Conservation (phyloP, 1,284 basidiomycete species). For the Sporisorium sorghi region DNA sequence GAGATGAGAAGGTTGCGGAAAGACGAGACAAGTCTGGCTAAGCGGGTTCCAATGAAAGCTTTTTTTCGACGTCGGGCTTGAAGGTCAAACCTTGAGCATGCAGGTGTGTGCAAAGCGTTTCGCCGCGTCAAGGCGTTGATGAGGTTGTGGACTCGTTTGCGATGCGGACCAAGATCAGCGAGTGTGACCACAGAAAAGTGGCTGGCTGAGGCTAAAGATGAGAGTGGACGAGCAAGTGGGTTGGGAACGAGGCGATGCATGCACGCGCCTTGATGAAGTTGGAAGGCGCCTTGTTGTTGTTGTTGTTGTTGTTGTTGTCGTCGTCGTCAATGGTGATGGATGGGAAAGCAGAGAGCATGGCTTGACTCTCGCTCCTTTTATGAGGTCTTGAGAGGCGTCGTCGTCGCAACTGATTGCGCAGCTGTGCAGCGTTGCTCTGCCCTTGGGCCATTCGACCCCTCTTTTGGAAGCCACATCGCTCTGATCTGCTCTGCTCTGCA, state of each 20-base stretch:
- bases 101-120: neutral
- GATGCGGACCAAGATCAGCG: too few relatives aligned
- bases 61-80: slow-evolving; percentile 4
- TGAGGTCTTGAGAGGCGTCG: slow-evolving; percentile 1
- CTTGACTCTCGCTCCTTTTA: neutral
- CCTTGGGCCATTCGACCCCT: neutral
- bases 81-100: slow-evolving; percentile 10
- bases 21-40: neutral
- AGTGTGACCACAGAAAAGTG: too few relatives aligned
- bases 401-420: neutral
- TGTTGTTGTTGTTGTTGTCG: too few relatives aligned
- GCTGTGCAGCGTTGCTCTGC: neutral
- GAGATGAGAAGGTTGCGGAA: slow-evolving; percentile 2
- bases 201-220: too few relatives aligned
- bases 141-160: neutral
- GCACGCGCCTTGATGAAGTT: slow-evolving; percentile 10
- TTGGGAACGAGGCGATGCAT: neutral
- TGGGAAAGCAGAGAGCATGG: neutral
- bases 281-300: slow-evolving; percentile 1
- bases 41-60: slow-evolving; percentile 9
- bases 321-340: slow-evolving; percentile 1
- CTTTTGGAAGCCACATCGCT: neutral
- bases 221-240: neutral
- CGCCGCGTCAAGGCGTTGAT: neutral
- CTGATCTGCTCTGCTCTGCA: neutral